Base-by-base conservation (phyloP, 805 yeast genomes). In the Candida adriatica region DNA sequence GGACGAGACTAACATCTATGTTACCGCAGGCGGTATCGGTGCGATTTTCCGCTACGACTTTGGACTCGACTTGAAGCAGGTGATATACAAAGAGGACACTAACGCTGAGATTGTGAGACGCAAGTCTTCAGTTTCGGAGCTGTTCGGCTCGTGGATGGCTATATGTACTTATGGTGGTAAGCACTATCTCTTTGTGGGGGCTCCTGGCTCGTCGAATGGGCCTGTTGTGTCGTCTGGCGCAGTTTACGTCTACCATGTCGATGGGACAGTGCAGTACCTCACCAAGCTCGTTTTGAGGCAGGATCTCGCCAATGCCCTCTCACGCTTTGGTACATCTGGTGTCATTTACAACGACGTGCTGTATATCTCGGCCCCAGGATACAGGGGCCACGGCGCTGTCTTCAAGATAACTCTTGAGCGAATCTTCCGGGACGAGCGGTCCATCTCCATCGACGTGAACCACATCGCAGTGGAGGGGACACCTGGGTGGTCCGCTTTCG, bases 381-480 rank as follows among this genome's bases (percentile, higher is more conserved):
- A 50, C 33, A 77, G 75, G 1, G 79, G 76, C 1, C 8, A 18
- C 20, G 51, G 51, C 17, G 65, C 67, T 1, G 52, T 76, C 4
- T 75, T 75, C 66, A 42, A 45, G 21, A 34, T 70, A 2, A 34
- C 52, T 3, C 34, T 67, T 30, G 22, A 24, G 29, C 43, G 40
- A 14, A 24, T 48, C 11, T 24, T 37, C 14, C 26, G 8, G 2
- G 28, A 33, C 13, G 23, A 24, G 8, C 11, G 26, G 13, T 8
- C 18, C 4, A 26, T 16, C 16, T 4, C 13, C 11, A 18, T 33
- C 6, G 18, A 11, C 5, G 26, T 18, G 13, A 25, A 24, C 16
- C 25, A 31, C 2, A 31, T 58, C 28, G 53, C 48, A 16, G 19
- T 41, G 7, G 53, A 53, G 2, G 50, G 43, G 5, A 23, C 29